Evolutionary conservation across 2,329 filamentous ascomycete species (phyloP).

Genomic region (Ceratocystis cubensis): DNA sequence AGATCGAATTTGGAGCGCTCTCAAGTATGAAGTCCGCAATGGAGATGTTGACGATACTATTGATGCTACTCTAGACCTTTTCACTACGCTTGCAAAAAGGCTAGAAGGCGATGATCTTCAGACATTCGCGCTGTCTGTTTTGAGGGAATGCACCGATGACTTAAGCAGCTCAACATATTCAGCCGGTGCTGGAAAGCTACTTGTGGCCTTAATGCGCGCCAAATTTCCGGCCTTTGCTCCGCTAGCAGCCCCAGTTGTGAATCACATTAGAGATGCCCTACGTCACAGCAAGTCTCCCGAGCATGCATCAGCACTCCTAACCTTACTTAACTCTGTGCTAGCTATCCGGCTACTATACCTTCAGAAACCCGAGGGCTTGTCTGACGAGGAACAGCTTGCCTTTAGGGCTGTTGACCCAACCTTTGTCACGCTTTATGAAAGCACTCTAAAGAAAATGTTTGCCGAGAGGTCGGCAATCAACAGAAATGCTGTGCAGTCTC

Average conservation of each 20-base stretch:
- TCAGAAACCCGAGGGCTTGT: slow-evolving; percentile 25
- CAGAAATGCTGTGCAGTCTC: slow-evolving; percentile 35
- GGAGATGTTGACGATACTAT: slow-evolving; percentile 47
- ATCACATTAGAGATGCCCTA: slow-evolving; percentile 40
- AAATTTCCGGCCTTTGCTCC: slow-evolving; percentile 37
- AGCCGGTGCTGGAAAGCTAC: slow-evolving; percentile 39
- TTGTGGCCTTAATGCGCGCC: slow-evolving; percentile 40
- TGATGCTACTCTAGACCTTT: slow-evolving; percentile 42
- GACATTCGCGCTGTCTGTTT: slow-evolving; percentile 37
- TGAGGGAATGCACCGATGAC: slow-evolving; percentile 42
- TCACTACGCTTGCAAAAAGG: slow-evolving; percentile 37
- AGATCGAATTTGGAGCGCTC: slow-evolving; percentile 44
- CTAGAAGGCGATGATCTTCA: slow-evolving; percentile 35
- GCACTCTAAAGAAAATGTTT: slow-evolving; percentile 21
- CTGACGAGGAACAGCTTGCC: slow-evolving; percentile 29
- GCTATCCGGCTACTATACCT: slow-evolving; percentile 35
- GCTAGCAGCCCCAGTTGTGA: slow-evolving; percentile 35
- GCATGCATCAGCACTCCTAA: slow-evolving; percentile 41
- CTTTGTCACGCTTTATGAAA: slow-evolving; percentile 33
- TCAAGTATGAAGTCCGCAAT: slow-evolving; percentile 51
- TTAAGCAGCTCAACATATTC: slow-evolving; percentile 42
- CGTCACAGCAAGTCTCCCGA: slow-evolving; percentile 38
- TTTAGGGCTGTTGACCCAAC: slow-evolving; percentile 30
- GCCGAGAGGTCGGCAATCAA: slow-evolving; percentile 33
- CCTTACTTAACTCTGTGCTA: slow-evolving; percentile 40